Conservation (phyloP, 305 asterid genomes). For the Rubia tinctorum region DNA sequence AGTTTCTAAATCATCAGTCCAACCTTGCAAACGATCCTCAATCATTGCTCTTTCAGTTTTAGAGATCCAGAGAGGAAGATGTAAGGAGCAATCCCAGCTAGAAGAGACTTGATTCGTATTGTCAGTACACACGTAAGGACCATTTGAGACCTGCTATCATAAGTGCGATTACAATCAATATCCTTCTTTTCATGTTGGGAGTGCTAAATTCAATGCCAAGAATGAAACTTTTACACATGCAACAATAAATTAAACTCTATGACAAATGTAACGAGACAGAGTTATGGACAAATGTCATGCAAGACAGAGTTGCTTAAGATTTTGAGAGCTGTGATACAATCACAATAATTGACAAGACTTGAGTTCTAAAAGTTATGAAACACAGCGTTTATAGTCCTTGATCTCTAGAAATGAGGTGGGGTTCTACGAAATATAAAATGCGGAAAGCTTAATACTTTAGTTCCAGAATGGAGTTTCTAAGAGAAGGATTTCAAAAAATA, state of each 20-base stretch:
- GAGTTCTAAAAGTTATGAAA: background rate
- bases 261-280: background rate
- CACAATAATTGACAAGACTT: background rate
- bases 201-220: background rate
- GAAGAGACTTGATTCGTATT: conserved; percentile 25
- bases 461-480: background rate
- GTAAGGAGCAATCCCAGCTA: conserved; percentile 84
- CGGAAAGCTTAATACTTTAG: background rate
- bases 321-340: too few species aligned
- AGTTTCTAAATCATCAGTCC: conserved; percentile 70
- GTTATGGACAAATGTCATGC: background rate
- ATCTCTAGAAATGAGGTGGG: background rate
- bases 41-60: conserved; percentile 62
- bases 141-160: conserved; percentile 39
- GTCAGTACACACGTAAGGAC: conserved; percentile 23
- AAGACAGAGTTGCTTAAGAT: background rate
- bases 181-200: too few species aligned
- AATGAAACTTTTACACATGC: background rate
- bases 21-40: conserved; percentile 57
- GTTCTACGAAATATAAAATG: background rate
- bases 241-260: background rate
- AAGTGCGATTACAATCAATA: background rate
- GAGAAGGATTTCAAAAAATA: too few species aligned
- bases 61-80: conserved; percentile 97
- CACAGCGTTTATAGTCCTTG: background rate